These are phyloP conservation scores for Tetrapyrgos nigripes DNA, from an alignment of 1,284 basidiomycete species.

Conservation along the genomic window DNA sequence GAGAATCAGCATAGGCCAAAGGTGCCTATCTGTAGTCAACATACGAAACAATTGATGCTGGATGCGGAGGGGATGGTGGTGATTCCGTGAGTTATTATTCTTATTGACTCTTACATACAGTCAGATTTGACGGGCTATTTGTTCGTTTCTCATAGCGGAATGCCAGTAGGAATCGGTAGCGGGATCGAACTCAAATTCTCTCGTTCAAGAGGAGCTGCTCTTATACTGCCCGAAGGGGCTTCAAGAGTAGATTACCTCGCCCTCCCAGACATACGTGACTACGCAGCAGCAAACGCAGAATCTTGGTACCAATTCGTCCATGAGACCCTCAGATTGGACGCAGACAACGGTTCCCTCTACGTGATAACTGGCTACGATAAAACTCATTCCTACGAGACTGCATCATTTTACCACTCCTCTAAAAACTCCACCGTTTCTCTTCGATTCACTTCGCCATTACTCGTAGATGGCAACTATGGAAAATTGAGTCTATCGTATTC, in stretches of 20 bases:
- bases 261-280: constrained; percentile 1
- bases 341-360: not conserved
- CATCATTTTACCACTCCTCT: not conserved
- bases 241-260: constrained; percentile 1
- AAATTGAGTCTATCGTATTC: not conserved
- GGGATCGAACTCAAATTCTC: not conserved
- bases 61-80: not conserved
- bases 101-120: not conserved
- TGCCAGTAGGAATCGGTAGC: not conserved
- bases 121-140: not conserved
- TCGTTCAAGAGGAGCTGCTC: constrained; percentile 1
- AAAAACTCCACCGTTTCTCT: not conserved
- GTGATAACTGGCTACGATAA: not conserved
- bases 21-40: not conserved
- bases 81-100: not conserved
- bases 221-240: constrained; percentile 12
- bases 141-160: not conserved
- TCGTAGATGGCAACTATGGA: not conserved
- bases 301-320: constrained; percentile 10
- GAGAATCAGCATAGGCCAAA: not conserved
- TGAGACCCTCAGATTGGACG: not conserved
- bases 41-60: not conserved
- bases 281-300: constrained; percentile 1
- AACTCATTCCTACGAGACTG: not conserved
- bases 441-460: not conserved